Percentiles rank a stretch among this genome's conserved stretches.
These are phyloP conservation scores for Metschnikowia dekortorum DNA, from an alignment of 805 yeast species.

Conservation along the genomic window DNA sequence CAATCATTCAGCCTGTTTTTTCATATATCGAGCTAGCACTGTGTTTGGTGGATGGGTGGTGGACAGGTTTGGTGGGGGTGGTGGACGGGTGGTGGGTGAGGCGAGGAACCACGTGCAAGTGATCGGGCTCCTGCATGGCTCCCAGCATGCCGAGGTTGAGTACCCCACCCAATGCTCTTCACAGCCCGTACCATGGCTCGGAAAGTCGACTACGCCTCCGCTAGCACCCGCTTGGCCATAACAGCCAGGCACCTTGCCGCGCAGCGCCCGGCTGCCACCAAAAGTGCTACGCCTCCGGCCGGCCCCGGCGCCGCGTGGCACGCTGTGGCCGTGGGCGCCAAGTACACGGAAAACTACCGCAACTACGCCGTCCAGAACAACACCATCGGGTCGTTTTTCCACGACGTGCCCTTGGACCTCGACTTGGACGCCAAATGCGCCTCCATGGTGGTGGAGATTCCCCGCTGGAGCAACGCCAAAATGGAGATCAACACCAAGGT, in stretches of 20 bases:
- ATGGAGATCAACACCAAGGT: slow-evolving; percentile 87
- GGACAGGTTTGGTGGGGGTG: neutral
- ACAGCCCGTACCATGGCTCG: slow-evolving; percentile 1
- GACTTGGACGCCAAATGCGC: slow-evolving; percentile 38
- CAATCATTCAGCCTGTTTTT: too few species aligned
- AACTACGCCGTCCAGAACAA: slow-evolving; percentile 39
- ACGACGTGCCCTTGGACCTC: slow-evolving; percentile 61
- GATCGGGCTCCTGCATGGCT: neutral
- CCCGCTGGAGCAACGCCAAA: slow-evolving; percentile 98
- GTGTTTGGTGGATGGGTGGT: too few species aligned
- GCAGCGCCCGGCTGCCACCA: neutral
- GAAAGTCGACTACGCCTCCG: neutral
- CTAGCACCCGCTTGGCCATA: slow-evolving; percentile 8
- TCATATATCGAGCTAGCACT: too few species aligned
- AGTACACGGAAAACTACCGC: slow-evolving; percentile 34
- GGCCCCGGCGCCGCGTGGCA: neutral
- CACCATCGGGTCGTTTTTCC: slow-evolving; percentile 61
- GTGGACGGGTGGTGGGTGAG: neutral
- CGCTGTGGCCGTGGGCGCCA: slow-evolving; percentile 24
- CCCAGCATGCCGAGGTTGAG: neutral
- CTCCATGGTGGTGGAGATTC: slow-evolving; percentile 89
- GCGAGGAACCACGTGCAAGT: neutral
- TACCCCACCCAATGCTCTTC: neutral
- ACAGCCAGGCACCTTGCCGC: slow-evolving; percentile 10
- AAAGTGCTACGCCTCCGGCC: neutral